Evolutionary conservation across 2,329 filamentous ascomycete genomes (phyloP).

Genomic region (Iodosphaeria phyllophila): DNA sequence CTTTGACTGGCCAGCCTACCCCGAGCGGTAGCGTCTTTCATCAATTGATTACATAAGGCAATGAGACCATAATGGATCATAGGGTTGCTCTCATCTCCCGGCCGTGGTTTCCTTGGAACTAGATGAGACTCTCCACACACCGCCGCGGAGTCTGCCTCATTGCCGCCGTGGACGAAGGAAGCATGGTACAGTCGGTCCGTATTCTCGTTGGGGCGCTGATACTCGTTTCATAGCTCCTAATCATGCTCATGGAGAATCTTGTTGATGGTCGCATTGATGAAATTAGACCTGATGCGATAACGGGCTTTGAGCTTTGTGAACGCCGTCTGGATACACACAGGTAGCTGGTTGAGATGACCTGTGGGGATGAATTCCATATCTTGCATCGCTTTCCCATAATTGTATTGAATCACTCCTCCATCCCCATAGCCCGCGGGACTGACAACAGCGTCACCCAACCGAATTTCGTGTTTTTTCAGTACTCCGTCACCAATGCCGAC

Average conservation of each 20-base stretch:
- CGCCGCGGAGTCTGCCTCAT: not conserved
- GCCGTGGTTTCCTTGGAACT: not conserved
- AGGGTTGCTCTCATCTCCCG: slow-evolving; percentile 6
- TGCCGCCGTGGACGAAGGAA: slow-evolving; percentile 2
- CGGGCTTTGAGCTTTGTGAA: slow-evolving; percentile 11
- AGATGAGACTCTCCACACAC: slow-evolving; percentile 1
- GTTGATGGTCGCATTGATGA: slow-evolving; percentile 12
- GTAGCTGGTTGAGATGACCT: slow-evolving; percentile 3
- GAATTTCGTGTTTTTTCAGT: slow-evolving; percentile 9
- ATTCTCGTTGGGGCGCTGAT: slow-evolving; percentile 7
- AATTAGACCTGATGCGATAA: slow-evolving; percentile 5
- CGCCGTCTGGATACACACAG: slow-evolving; percentile 1
- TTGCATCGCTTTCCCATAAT: slow-evolving; percentile 11
- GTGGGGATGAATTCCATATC: slow-evolving; percentile 4
- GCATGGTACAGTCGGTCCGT: slow-evolving; percentile 12
- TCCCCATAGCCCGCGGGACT: slow-evolving; percentile 6
- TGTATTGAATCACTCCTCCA: slow-evolving; percentile 14
- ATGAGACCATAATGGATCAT: slow-evolving; percentile 16
- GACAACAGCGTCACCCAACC: slow-evolving; percentile 15
- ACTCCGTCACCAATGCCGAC: slow-evolving; percentile 1
- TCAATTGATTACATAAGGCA: slow-evolving; percentile 13
- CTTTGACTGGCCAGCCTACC: slow-evolving; percentile 7
- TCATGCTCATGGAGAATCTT: slow-evolving; percentile 7
- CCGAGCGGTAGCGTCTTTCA: slow-evolving; percentile 10
- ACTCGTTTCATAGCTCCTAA: slow-evolving; percentile 10